Percentiles rank a stretch among this genome's conserved stretches.
Evolutionary conservation across 169 alveolate species (phyloP).

Genomic region (Plasmodium vivax): DNA sequence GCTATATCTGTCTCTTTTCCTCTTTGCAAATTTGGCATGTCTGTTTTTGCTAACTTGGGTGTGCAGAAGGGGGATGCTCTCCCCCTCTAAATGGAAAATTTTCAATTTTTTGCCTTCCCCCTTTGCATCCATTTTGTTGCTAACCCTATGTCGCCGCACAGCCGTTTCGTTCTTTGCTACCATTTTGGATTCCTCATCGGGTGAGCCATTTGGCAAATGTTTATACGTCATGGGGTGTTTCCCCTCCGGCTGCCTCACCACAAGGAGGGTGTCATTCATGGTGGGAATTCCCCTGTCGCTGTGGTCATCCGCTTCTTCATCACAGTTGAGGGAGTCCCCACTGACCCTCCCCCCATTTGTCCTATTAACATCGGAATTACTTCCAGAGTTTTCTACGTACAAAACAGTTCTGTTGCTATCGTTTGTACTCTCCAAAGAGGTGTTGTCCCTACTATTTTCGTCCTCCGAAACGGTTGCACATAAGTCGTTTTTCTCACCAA

Average conservation of each 20-base stretch:
- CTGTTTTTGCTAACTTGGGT: slow-evolving; percentile 3
- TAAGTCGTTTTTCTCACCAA: not conserved
- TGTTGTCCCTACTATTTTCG: slow-evolving; percentile 2
- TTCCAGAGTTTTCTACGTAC: slow-evolving; percentile 22
- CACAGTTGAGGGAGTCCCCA: not conserved
- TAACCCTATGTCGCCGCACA: not conserved
- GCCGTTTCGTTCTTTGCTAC: not conserved
- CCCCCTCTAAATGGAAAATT: not conserved
- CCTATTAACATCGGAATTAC: slow-evolving; percentile 13
- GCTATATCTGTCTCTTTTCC: not conserved
- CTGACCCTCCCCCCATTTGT: not conserved
- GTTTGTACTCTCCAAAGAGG: not conserved
- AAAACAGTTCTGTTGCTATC: slow-evolving; percentile 32
- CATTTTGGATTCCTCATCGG: not conserved
- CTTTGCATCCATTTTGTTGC: not conserved
- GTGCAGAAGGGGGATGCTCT: not conserved
- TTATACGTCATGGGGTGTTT: not conserved
- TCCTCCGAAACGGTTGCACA: not conserved
- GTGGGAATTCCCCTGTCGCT: not conserved
- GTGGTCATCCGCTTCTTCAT: not conserved
- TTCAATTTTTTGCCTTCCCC: not conserved
- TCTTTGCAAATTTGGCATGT: slow-evolving; percentile 3
- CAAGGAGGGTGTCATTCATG: not conserved
- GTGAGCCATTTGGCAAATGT: not conserved
- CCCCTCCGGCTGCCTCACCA: not conserved